Evolutionary conservation across 2,329 filamentous ascomycete species (phyloP).

Genomic region (Aspergillus neoniger): DNA sequence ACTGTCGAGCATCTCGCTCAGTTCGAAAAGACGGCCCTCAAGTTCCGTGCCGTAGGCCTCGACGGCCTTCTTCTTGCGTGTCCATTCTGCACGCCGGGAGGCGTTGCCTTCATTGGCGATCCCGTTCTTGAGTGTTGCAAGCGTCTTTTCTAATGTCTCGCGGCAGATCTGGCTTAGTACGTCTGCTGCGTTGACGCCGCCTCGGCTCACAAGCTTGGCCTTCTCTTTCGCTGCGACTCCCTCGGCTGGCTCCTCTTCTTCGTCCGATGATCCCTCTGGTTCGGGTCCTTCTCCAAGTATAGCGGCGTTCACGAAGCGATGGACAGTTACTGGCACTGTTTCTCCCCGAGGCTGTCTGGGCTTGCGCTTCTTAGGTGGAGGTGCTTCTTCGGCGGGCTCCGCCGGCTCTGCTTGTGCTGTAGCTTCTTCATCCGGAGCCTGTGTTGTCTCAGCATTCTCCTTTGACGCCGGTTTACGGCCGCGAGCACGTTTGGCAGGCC

Average conservation of each 20-base stretch:
- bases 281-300: slow-evolving; percentile 28
- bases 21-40: slow-evolving; percentile 51
- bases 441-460: slow-evolving; percentile 13
- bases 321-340: slow-evolving; percentile 45
- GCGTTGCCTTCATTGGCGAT: slow-evolving; percentile 44
- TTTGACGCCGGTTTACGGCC: slow-evolving; percentile 15
- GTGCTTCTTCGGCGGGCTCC: slow-evolving; percentile 14
- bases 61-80: slow-evolving; percentile 50
- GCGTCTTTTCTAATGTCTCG: slow-evolving; percentile 51
- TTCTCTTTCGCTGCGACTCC: slow-evolving; percentile 36
- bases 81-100: slow-evolving; percentile 43
- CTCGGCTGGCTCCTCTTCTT: slow-evolving; percentile 33
- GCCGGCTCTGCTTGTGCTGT: background rate
- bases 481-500: slow-evolving; percentile 17
- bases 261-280: slow-evolving; percentile 25
- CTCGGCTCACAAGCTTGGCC: slow-evolving; percentile 41
- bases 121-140: slow-evolving; percentile 45
- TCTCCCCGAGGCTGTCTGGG: slow-evolving; percentile 35
- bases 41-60: slow-evolving; percentile 52
- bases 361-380: slow-evolving; percentile 24
- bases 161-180: slow-evolving; percentile 54
- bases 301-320: slow-evolving; percentile 41
- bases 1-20: slow-evolving; percentile 56
- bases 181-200: slow-evolving; percentile 54
- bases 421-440: background rate